Percentiles rank a stretch among this genome's conserved stretches.
Evolutionary conservation across 106 monocot species (phyloP).

Genomic region (Dactylorhiza incarnata): DNA sequence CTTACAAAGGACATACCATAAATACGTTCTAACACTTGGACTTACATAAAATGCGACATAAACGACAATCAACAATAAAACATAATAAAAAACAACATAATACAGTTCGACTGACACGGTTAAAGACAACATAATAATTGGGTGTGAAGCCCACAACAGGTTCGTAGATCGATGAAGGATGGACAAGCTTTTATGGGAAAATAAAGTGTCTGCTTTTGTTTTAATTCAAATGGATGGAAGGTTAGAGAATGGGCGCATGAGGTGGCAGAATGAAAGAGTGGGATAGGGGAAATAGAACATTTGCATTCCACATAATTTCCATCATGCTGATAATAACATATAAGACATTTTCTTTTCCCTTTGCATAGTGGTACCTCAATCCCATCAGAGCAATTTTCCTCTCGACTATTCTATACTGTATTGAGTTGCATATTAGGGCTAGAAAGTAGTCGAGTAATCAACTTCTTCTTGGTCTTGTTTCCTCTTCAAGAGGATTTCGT

Average conservation of each 20-base stretch:
- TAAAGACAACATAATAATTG: no score
- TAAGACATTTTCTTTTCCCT: neutral
- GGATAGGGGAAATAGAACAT: neutral
- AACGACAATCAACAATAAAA: no score
- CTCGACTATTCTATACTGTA: neutral
- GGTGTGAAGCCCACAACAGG: no score
- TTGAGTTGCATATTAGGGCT: constrained; percentile 1
- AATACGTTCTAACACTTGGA: no score
- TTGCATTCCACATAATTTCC: neutral
- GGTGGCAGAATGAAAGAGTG: neutral
- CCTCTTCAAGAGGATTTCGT: constrained; percentile 2
- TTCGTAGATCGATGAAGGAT: no score
- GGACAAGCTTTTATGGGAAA: neutral
- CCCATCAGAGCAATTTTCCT: neutral
- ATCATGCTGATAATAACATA: neutral
- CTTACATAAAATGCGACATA: no score
- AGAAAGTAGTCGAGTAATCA: neutral
- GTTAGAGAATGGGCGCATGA: neutral
- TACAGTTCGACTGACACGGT: no score
- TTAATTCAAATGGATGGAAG: neutral
- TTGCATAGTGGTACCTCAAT: neutral
- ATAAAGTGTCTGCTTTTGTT: neutral
- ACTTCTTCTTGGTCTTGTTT: neutral
- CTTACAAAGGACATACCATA: no score
- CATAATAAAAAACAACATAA: no score